phyloP scores from a whole-genome alignment of 164 flowering plant genomes.

The Piper longum region DNA sequence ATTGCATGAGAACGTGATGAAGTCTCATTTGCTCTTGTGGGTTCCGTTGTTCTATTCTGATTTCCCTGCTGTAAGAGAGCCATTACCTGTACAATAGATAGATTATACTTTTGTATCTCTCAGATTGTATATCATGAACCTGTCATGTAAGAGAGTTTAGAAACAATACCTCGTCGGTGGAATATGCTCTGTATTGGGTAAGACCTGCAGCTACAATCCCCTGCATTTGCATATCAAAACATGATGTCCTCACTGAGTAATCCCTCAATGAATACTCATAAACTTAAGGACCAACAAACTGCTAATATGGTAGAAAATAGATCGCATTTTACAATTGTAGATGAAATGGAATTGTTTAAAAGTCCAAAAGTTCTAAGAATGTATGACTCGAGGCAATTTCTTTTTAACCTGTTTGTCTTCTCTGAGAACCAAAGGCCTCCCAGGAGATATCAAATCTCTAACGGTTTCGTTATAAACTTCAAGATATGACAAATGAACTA shows the following conservation, averaged over 20 bases:
- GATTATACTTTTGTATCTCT: background rate
- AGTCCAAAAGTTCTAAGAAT: too few relatives aligned
- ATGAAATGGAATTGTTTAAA: too few relatives aligned
- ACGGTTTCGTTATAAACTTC: conserved; percentile 94
- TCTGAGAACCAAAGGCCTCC: conserved; percentile 83
- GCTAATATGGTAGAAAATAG: too few relatives aligned
- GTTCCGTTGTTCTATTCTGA: conserved; percentile 81
- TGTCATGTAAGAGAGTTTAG: background rate
- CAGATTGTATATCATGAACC: background rate
- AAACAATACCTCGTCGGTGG: conserved; percentile 67
- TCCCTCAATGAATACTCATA: too few relatives aligned
- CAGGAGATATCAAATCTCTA: conserved; percentile 81
- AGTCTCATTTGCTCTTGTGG: conserved; percentile 86
- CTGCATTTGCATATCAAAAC: conserved; percentile 19
- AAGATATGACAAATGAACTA: conserved; percentile 85
- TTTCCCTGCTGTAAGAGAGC: conserved; percentile 82
- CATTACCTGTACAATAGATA: conserved; percentile 51
- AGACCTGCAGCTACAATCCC: conserved; percentile 89
- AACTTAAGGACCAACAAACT: too few relatives aligned
- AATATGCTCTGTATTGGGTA: conserved; percentile 83
- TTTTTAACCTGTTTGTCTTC: conserved; percentile 79
- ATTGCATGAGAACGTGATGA: conserved; percentile 95
- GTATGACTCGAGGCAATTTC: too few relatives aligned
- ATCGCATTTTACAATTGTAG: too few relatives aligned
- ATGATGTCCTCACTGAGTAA: background rate